These are phyloP conservation scores for Claviceps sp. DNA, from an alignment of 2,329 filamentous ascomycete genomes.

Conservation along the genomic window DNA sequence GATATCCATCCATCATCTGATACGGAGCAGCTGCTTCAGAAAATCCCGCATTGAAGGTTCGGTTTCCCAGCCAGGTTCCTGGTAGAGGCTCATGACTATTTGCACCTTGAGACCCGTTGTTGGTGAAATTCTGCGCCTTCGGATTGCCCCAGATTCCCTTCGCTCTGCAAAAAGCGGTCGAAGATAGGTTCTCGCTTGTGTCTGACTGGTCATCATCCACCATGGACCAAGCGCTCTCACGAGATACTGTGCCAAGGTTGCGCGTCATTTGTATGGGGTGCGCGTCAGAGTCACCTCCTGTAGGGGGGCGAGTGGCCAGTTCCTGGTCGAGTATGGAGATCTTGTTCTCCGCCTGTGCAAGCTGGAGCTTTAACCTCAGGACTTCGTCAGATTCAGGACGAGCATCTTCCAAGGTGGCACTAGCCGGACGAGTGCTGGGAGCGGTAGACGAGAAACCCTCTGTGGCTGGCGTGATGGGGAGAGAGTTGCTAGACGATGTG, in stretches of 20 bases:
- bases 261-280: constrained; percentile 11
- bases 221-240: constrained; percentile 37
- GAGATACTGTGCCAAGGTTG: constrained; percentile 11
- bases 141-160: constrained; percentile 43
- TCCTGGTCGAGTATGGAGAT: constrained; percentile 61
- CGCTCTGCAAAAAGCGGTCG: constrained; percentile 37
- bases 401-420: constrained; percentile 31
- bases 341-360: constrained; percentile 56
- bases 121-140: constrained; percentile 25
- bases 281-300: constrained; percentile 32
- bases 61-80: constrained; percentile 32
- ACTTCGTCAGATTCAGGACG: constrained; percentile 41
- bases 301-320: constrained; percentile 47
- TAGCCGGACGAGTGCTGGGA: constrained; percentile 39
- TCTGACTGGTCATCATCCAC: constrained; percentile 45
- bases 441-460: constrained; percentile 37
- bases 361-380: constrained; percentile 53
- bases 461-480: constrained; percentile 49
- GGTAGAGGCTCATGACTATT: constrained; percentile 21
- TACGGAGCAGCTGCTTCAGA: constrained; percentile 25
- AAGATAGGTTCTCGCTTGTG: constrained; percentile 38
- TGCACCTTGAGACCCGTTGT: constrained; percentile 21
- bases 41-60: constrained; percentile 24
- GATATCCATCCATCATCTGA: constrained; percentile 26
- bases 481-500: constrained; percentile 40